These are phyloP conservation scores for Trichophyton simii DNA, from an alignment of 2,329 filamentous ascomycete species.

Conservation along the genomic window DNA sequence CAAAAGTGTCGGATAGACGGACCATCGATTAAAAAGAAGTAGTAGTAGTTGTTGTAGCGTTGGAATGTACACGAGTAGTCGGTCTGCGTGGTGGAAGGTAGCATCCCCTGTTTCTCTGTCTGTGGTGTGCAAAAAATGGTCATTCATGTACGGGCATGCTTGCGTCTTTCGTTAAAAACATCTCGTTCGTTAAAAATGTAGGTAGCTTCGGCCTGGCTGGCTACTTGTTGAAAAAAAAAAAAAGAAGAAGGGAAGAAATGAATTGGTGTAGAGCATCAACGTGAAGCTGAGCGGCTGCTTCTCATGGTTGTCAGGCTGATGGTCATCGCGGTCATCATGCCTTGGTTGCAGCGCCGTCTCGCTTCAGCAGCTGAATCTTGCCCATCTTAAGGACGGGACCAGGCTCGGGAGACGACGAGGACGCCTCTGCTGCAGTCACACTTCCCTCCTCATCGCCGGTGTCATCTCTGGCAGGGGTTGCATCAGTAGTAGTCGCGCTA, in stretches of 20 bases:
- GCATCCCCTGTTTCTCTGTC: neutral
- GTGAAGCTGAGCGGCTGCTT: no score
- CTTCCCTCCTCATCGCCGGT: slow-evolving; percentile 13
- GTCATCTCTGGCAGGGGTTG: neutral
- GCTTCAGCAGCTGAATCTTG: slow-evolving; percentile 35
- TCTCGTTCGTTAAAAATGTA: neutral
- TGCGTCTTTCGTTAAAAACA: neutral
- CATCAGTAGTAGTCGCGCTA: slow-evolving; percentile 3
- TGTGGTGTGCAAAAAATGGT: no score
- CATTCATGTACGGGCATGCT: neutral
- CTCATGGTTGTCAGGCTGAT: no score
- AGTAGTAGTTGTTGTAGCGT: neutral
- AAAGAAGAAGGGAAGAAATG: no score
- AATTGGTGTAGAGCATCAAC: no score
- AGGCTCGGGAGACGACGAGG: slow-evolving; percentile 13
- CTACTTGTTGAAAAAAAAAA: neutral
- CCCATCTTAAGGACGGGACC: slow-evolving; percentile 26
- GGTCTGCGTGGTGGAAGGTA: neutral
- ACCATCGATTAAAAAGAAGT: neutral
- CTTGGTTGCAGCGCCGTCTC: slow-evolving; percentile 25
- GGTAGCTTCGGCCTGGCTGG: neutral
- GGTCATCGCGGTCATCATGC: neutral
- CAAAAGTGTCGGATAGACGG: neutral
- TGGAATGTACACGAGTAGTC: neutral
- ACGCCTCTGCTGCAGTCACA: slow-evolving; percentile 17